Evolutionary conservation across 495 filamentous ascomycete genomes (phyloP), one percentile per base, ranked within the genome.

Genomic region (Talaromyces stipitatus): DNA sequence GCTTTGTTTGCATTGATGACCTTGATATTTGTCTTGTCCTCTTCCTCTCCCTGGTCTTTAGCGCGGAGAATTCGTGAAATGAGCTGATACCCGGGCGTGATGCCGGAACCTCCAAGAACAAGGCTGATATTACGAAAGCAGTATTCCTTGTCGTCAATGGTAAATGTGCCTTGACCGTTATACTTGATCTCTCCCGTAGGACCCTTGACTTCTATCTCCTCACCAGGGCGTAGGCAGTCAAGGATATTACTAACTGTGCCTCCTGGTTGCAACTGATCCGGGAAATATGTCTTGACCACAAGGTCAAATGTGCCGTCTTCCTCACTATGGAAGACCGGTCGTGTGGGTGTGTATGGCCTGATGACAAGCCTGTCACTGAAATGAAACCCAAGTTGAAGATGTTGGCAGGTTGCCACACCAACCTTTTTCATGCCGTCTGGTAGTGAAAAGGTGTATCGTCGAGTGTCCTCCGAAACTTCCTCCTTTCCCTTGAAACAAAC

Each of bases 171-270:
- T 16, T 64, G 59, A 3, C 63, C 69, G 7, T 54, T 55, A 32
- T 78, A 74, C 7, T 63, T 59, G 63, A 77, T 74, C 9, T 66
- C 68, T 14, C 76, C 75, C 16, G 73, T 69, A 7, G 77, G 75
- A 0, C 77, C 76, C 27, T 73, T 70, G 43, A 77, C 64, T 29
- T 74, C 67, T n/a, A 78, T 64, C 11, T 64, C 56, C 52, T 74
- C 69, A 26, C 71, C 69, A 11, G 71, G 47, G 5, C 64, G 24
- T 26, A 80, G 62, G 53, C 63, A 63, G 30, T 66, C 62, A 30
- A 79, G 65, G 38, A 78, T 74, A 38, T 71, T 67, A 45, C 65
- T 69, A 55, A 78, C 63, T 11, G 68, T 64, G 16, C 76, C 75
- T 26, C 70, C 58, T 2, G 72, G 66, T 41, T 69, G 65, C 0